Conservation (phyloP, 2,329 filamentous ascomycete genomes). For the Amphichorda felina region DNA sequence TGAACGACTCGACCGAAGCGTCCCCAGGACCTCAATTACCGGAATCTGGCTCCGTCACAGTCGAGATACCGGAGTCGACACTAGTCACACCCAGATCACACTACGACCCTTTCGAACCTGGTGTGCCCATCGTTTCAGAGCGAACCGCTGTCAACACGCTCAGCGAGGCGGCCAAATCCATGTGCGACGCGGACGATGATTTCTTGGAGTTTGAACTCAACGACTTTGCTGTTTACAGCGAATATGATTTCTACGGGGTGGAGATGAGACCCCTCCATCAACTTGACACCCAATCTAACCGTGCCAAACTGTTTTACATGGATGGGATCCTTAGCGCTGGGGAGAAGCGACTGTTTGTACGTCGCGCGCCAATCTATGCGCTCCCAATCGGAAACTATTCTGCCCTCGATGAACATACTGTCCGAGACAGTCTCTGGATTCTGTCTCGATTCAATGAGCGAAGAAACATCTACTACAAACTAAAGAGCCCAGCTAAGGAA, state of each 20-base stretch:
- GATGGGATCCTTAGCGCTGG: slow-evolving; percentile 46
- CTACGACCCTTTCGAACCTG: slow-evolving; percentile 18
- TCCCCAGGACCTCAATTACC: no score
- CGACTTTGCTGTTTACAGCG: slow-evolving; percentile 45
- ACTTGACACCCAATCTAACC: slow-evolving; percentile 21
- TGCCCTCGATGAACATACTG: slow-evolving; percentile 25
- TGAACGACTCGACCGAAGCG: no score
- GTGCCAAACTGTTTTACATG: slow-evolving; percentile 13
- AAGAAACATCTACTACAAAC: slow-evolving; percentile 47
- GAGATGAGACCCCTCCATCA: slow-evolving; percentile 46
- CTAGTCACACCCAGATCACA: slow-evolving; percentile 15
- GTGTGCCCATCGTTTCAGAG: slow-evolving; percentile 11
- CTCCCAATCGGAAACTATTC: slow-evolving; percentile 59
- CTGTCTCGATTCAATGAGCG: slow-evolving; percentile 34
- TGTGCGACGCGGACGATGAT: slow-evolving; percentile 8
- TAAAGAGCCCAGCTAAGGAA: slow-evolving; percentile 41
- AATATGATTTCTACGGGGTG: slow-evolving; percentile 18
- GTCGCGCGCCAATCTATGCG: slow-evolving; percentile 40
- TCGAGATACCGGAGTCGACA: slow-evolving; percentile 14
- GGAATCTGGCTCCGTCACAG: not conserved
- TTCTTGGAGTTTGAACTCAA: slow-evolving; percentile 40
- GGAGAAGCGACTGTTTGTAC: slow-evolving; percentile 33
- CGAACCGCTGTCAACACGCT: slow-evolving; percentile 2
- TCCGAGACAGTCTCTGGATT: slow-evolving; percentile 50
- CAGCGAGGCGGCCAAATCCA: slow-evolving; percentile 3